Conservation (phyloP, 371 early-diverging fungal genomes). For the Umbelopsis sp. region DNA sequence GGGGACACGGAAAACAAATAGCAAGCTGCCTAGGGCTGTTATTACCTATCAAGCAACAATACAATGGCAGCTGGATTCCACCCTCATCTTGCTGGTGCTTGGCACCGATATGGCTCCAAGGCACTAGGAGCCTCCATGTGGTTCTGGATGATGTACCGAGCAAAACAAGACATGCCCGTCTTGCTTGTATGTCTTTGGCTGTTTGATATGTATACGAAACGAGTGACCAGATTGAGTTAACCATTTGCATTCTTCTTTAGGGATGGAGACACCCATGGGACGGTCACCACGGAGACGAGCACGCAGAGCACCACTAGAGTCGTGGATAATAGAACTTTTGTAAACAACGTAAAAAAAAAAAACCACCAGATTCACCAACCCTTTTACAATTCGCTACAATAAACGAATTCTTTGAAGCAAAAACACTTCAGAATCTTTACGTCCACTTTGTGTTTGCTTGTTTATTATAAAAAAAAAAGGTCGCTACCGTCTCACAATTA, state of each 20-base stretch:
- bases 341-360: constrained; percentile 19
- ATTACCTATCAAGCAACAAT: background rate
- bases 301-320: constrained; percentile 56
- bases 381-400: constrained; percentile 12
- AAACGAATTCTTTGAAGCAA: background rate
- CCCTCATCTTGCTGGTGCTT: constrained; percentile 52
- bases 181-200: constrained; percentile 61
- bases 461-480: background rate
- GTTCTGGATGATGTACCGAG: constrained; percentile 89
- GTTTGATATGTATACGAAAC: background rate
- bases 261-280: constrained; percentile 80
- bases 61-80: constrained; percentile 39
- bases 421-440: background rate
- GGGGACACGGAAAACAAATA: background rate
- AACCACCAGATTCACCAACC: background rate
- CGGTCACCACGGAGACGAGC: constrained; percentile 51
- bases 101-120: constrained; percentile 54
- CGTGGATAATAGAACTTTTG: constrained; percentile 10
- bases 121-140: constrained; percentile 78
- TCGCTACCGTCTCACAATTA: background rate
- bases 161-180: constrained; percentile 79
- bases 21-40: background rate
- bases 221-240: background rate
- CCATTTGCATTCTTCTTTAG: constrained; percentile 28
- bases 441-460: background rate